Conservation (phyloP, 129 eudicot genomes). For the Rutidosis leptorrhynchoides region DNA sequence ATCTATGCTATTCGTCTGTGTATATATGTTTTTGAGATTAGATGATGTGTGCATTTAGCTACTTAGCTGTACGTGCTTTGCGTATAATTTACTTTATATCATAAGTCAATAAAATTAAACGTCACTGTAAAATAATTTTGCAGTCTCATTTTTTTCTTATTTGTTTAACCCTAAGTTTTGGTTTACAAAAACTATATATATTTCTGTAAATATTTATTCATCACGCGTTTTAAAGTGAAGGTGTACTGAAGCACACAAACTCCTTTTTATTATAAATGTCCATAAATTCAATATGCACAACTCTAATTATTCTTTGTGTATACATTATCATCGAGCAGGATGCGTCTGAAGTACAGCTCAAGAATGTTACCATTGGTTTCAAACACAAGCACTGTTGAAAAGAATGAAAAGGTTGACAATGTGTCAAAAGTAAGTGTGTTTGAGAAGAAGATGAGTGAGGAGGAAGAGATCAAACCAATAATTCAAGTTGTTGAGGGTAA, state of each 20-base stretch:
- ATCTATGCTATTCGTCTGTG: no score
- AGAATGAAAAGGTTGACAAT: conserved; percentile 18
- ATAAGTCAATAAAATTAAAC: no score
- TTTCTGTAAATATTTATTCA: no score
- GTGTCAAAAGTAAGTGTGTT: conserved; percentile 15
- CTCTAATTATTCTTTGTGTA: neutral
- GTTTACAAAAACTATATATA: no score
- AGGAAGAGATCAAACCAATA: conserved; percentile 25
- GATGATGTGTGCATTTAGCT: neutral
- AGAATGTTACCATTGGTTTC: conserved; percentile 53
- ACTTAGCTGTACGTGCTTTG: neutral
- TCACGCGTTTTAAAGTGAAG: no score
- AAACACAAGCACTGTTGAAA: conserved; percentile 28
- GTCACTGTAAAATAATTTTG: no score
- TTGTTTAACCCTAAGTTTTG: no score
- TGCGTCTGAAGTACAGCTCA: conserved; percentile 45
- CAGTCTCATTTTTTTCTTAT: no score
- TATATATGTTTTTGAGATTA: no score
- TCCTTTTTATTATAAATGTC: no score
- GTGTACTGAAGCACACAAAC: neutral
- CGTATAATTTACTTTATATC: neutral
- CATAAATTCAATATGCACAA: neutral
- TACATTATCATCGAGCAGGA: conserved; percentile 16
- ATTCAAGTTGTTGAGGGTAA: conserved; percentile 39
- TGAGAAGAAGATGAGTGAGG: conserved; percentile 26